Conservation (phyloP, 257 asterid genomes). For the Solanum raphanifolium region DNA sequence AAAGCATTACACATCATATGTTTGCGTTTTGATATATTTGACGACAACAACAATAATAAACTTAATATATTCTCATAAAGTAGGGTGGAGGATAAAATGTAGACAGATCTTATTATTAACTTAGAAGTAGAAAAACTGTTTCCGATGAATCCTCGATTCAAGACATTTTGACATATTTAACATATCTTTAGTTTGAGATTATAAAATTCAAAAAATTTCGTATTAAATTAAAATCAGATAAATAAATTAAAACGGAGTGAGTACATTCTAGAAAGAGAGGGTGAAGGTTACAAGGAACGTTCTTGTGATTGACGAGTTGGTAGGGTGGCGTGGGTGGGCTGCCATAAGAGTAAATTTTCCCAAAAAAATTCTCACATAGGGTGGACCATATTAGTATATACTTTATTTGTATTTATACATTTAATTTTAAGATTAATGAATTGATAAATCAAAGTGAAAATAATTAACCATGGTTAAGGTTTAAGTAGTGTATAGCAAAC, state of each 20-base stretch:
- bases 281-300: neutral
- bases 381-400: neutral
- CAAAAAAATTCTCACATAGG: neutral
- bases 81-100: fast-evolving
- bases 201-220: fast-evolving
- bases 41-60: neutral
- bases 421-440: too few species aligned
- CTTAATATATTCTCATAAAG: fast-evolving
- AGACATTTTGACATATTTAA: fast-evolving
- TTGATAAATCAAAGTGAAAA: neutral
- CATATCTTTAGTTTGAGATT: fast-evolving
- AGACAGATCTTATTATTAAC: fast-evolving
- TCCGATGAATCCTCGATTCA: fast-evolving
- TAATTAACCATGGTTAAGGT: too few species aligned
- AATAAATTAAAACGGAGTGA: neutral
- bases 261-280: neutral
- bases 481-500: too few species aligned
- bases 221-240: neutral
- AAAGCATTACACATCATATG: neutral
- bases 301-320: neutral
- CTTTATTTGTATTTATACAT: neutral
- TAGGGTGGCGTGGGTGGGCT: neutral
- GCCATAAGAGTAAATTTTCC: neutral
- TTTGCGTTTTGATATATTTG: neutral
- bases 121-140: neutral